Evolutionary conservation across 75 land plant species (phyloP).

Genomic region (Selaginella moellendorffii): DNA sequence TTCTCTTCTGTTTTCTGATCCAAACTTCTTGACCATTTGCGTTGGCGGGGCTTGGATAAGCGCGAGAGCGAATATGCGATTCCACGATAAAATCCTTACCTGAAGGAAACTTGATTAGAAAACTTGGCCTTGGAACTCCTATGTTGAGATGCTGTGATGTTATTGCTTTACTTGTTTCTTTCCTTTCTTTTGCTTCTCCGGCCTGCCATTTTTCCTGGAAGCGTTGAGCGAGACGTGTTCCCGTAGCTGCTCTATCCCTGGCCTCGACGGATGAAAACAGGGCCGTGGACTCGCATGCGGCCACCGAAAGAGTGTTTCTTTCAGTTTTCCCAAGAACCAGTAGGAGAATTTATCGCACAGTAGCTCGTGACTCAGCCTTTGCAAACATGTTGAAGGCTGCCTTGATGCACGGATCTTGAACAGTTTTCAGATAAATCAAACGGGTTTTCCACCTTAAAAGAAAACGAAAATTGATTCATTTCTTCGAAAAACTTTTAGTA

Average conservation of each 20-base stretch:
- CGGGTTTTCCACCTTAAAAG: constrained; percentile 15
- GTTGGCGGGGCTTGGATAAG: no score
- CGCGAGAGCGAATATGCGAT: no score
- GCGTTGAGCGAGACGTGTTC: background rate
- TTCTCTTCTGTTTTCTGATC: no score
- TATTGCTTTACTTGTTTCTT: no score
- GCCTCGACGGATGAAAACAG: no score
- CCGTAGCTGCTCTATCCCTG: constrained; percentile 9
- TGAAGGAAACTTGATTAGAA: no score
- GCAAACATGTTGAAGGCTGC: constrained; percentile 10
- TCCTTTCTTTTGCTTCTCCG: constrained; percentile 2
- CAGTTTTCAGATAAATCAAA: constrained; percentile 15
- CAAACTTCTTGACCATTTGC: no score
- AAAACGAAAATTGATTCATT: background rate
- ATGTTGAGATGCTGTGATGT: no score
- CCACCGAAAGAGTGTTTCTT: constrained; percentile 11
- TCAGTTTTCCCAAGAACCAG: background rate
- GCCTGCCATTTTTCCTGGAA: constrained; percentile 5
- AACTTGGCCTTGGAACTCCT: no score
- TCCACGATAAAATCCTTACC: no score
- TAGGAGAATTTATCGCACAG: constrained; percentile 7
- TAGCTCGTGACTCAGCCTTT: constrained; percentile 4
- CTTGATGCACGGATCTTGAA: constrained; percentile 16
- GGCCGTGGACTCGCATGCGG: constrained; percentile 11
- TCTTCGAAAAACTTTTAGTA: background rate